These are phyloP conservation scores for Cyclanthera cordifolia DNA, from an alignment of 306 rosid genomes.

Conservation along the genomic window DNA sequence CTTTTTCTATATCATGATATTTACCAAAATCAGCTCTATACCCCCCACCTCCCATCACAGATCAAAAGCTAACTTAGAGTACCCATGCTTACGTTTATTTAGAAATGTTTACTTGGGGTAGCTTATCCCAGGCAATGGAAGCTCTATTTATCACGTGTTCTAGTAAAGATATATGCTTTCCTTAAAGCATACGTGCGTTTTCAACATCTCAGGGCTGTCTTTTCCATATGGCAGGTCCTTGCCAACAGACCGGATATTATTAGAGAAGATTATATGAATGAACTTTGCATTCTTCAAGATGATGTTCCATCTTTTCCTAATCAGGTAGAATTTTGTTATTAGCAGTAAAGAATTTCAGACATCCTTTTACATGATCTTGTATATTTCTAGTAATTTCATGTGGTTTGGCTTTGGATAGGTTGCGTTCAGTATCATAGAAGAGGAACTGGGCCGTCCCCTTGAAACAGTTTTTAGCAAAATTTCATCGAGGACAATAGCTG, in stretches of 20 bases:
- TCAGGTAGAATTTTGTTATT: slow-evolving; percentile 38
- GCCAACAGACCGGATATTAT: slow-evolving; percentile 97
- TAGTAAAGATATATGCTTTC: background rate
- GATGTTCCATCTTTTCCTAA: slow-evolving; percentile 98
- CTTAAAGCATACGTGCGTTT: background rate
- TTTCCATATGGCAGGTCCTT: slow-evolving; percentile 58
- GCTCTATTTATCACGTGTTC: background rate
- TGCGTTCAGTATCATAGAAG: slow-evolving; percentile 84
- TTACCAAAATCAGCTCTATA: too few species aligned
- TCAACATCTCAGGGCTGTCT: background rate
- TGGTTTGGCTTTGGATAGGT: slow-evolving; percentile 37
- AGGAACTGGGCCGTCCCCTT: slow-evolving; percentile 85
- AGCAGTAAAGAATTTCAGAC: background rate
- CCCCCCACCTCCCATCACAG: too few species aligned
- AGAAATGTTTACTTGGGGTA: background rate
- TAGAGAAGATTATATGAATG: slow-evolving; percentile 99
- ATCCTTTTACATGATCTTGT: slow-evolving; percentile 9
- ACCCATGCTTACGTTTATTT: background rate
- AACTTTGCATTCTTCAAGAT: slow-evolving; percentile 97
- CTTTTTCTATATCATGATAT: too few species aligned
- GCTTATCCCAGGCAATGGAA: background rate
- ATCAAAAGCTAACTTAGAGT: background rate
- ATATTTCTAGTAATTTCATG: background rate
- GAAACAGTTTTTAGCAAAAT: slow-evolving; percentile 86
- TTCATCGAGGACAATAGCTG: slow-evolving; percentile 87